phyloP scores from a whole-genome alignment of 352 stramenopile species.

The Phytopythium montanum region DNA sequence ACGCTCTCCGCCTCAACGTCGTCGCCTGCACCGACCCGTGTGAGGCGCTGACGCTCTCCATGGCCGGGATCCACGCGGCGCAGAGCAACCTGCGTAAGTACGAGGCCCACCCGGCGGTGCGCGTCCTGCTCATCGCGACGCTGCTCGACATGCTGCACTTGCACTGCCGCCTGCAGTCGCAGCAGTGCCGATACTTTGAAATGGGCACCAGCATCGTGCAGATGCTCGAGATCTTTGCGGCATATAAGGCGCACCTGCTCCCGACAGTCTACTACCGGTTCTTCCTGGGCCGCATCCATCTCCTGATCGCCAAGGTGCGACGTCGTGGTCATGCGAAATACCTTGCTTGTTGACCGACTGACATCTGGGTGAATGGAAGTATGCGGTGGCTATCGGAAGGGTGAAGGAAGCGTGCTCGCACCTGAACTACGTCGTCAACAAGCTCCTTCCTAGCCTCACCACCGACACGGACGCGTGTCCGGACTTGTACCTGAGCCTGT shows the following conservation, averaged over 20 bases:
- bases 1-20: conserved; percentile 37
- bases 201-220: conserved; percentile 57
- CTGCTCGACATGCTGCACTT: conserved; percentile 70
- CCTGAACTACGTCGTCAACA: conserved; percentile 49
- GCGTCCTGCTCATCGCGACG: conserved; percentile 45
- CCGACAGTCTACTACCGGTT: conserved; percentile 42
- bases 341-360: too few species aligned
- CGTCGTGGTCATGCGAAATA: background rate
- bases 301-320: conserved; percentile 62
- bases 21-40: conserved; percentile 38
- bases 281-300: conserved; percentile 52
- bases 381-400: conserved; percentile 50
- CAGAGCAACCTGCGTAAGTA: conserved; percentile 51
- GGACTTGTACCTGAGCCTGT: conserved; percentile 45
- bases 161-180: conserved; percentile 49
- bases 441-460: conserved; percentile 33
- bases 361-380: conserved; percentile 24
- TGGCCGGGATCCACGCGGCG: conserved; percentile 41
- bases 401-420: conserved; percentile 46
- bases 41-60: conserved; percentile 43
- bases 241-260: conserved; percentile 41
- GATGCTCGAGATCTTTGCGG: conserved; percentile 51
- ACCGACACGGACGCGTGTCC: conserved; percentile 33
- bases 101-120: conserved; percentile 24
- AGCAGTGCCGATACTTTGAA: conserved; percentile 65